Evolutionary conservation across 345 rosid genomes (phyloP), one percentile per base, ranked within the genome.

Genomic region (Lumnitzera littorea): DNA sequence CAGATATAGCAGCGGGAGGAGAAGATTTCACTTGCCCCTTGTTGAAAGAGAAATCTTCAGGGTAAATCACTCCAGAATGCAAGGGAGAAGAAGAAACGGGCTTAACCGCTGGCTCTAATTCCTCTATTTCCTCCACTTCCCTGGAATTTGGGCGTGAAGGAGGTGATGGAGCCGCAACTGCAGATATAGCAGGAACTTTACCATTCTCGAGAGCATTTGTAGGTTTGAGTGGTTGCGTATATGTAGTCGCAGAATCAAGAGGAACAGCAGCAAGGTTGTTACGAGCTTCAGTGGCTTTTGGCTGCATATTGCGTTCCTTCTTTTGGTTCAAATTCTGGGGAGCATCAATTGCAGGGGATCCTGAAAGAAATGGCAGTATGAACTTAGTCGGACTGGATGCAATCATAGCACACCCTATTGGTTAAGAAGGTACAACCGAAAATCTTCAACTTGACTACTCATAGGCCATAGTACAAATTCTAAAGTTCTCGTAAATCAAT

Each of bases 281-380:
- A 60, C 24, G 50, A 11, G 64, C 63, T 64, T 51, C 70, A 49
- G 87, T 78, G 15, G 98, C 60, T 41, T 11, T 66, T 24, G 80
- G 74, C 61, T 65, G 46, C 4, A 3, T 59, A 69, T 51, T 71
- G 57, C n/a, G 81, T 47, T 69, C 71, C 84, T 57, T 82, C 82
- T 82, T 87, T 78, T 62, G 75, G 84, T 73, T 76, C 73, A 62
- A 78, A 81, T 91, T 87, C 57, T 77, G 70, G 48, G 91, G 62
- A 57, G 71, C 65, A 46, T 74, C 79, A 63, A 77, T 74, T 56
- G 70, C 53, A 69, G 63, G 64, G 57, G 88, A 82, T 53, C 78
- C 96, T 82, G 76, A 60, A 54, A 74, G 10, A 46, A 58, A 60
- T 62, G 13, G 41, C 41, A n/a, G 51, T 46, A 55, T 25, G 5